These are phyloP conservation scores for Beta vulgaris DNA, from an alignment of 148 eudicot species.

Conservation along the genomic window DNA sequence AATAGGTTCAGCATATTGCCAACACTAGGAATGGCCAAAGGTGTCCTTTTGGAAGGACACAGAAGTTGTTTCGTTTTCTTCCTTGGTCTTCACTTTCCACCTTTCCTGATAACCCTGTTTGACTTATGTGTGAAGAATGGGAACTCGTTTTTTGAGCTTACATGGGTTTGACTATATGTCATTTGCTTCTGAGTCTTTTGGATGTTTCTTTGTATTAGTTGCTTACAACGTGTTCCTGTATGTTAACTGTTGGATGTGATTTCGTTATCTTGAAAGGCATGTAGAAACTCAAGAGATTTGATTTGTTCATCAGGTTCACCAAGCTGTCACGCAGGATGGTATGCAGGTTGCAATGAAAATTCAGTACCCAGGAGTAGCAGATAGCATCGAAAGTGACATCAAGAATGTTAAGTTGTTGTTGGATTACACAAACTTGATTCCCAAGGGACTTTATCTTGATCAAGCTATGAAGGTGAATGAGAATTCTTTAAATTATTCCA, in stretches of 20 bases:
- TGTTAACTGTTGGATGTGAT: background rate
- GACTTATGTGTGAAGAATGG: background rate
- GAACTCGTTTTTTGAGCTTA: background rate
- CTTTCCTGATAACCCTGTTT: background rate
- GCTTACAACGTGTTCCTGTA: background rate
- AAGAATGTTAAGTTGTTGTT: constrained; percentile 78
- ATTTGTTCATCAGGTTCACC: constrained; percentile 62
- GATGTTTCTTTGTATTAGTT: background rate
- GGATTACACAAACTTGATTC: constrained; percentile 78
- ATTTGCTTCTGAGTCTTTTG: background rate
- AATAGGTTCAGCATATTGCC: background rate
- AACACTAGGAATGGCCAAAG: background rate
- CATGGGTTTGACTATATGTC: background rate
- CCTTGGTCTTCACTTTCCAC: background rate
- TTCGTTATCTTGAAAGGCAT: background rate
- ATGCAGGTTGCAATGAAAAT: constrained; percentile 85
- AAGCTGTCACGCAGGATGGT: constrained; percentile 77
- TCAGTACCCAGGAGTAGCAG: constrained; percentile 98
- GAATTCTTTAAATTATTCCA: background rate
- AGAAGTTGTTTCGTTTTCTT: background rate
- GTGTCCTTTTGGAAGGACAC: background rate
- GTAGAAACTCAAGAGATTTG: background rate
- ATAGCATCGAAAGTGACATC: constrained; percentile 97
- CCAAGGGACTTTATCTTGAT: constrained; percentile 79
- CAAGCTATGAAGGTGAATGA: constrained; percentile 78